phyloP scores from a whole-genome alignment of 441 rosid species.

The Omphalea diandra region DNA sequence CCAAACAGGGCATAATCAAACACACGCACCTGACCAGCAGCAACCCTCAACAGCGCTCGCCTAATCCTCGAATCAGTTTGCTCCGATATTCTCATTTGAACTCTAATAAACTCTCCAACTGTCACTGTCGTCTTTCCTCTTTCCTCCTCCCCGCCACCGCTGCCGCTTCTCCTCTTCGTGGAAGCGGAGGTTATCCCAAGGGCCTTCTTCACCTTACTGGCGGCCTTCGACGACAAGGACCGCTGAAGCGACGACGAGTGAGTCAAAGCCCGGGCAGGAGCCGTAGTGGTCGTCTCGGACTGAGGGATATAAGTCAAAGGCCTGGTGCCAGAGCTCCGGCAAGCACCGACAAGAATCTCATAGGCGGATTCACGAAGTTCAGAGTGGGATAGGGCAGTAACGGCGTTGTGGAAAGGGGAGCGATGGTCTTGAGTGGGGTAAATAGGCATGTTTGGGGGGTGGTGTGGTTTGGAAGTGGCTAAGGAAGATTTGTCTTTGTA shows the following conservation, averaged over 20 bases:
- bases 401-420: conserved; percentile 70
- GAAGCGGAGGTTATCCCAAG: conserved; percentile 58
- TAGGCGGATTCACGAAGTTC: conserved; percentile 80
- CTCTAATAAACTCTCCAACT: conserved; percentile 91
- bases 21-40: conserved; percentile 69
- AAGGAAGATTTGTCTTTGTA: conserved; percentile 25
- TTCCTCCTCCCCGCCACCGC: conserved; percentile 38
- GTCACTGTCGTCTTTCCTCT: conserved; percentile 57
- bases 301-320: conserved; percentile 57
- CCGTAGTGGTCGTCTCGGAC: conserved; percentile 39
- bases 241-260: conserved; percentile 69
- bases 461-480: conserved; percentile 21
- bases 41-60: conserved; percentile 80
- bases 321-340: conserved; percentile 74
- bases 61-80: conserved; percentile 86
- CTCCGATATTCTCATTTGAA: conserved; percentile 83
- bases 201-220: conserved; percentile 96
- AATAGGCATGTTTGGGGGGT: conserved; percentile 16
- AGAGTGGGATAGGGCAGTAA: conserved; percentile 55
- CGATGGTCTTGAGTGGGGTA: conserved; percentile 45
- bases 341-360: conserved; percentile 85
- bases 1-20: conserved; percentile 1
- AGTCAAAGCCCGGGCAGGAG: no score
- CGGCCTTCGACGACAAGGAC: conserved; percentile 86
- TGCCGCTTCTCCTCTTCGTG: conserved; percentile 29